Percentiles rank a stretch among this genome's conserved stretches.
These are phyloP conservation scores for Zygosaccharomyces kombuchaensis DNA, from an alignment of 805 yeast genomes.

Conservation along the genomic window DNA sequence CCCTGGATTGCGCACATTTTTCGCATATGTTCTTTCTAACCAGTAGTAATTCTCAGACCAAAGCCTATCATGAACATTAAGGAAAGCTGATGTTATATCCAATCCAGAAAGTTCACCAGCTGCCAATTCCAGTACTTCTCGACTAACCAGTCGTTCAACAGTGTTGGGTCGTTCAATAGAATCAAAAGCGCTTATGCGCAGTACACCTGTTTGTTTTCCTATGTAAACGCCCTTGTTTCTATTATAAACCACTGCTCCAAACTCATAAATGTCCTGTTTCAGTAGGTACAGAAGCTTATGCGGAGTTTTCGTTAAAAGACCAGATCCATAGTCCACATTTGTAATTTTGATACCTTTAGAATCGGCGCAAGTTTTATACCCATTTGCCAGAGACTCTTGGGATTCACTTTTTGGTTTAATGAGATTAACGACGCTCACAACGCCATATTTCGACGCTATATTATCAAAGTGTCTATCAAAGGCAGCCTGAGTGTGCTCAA, in stretches of 20 bases:
- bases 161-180: constrained; percentile 85
- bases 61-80: constrained; percentile 64
- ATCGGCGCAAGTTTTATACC: constrained; percentile 52
- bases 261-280: constrained; percentile 63
- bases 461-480: constrained; percentile 77
- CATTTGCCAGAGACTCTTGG: constrained; percentile 63
- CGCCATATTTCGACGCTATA: constrained; percentile 71
- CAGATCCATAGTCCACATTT: constrained; percentile 37
- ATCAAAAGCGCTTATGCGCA: constrained; percentile 84
- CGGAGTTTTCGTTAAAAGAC: constrained; percentile 36
- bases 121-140: constrained; percentile 51
- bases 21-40: constrained; percentile 68
- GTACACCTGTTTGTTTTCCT: constrained; percentile 84
- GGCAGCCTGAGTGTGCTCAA: constrained; percentile 81
- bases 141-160: constrained; percentile 64
- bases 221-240: constrained; percentile 51
- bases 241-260: constrained; percentile 83
- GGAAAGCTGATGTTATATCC: constrained; percentile 44
- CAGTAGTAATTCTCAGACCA: constrained; percentile 96
- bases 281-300: constrained; percentile 48
- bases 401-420: constrained; percentile 59
- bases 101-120: constrained; percentile 41
- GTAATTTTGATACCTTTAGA: constrained; percentile 33
- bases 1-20: constrained; percentile 31
- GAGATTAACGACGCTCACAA: constrained; percentile 75